Conservation (phyloP, 1,284 basidiomycete species). For the Agaricales sp. region DNA sequence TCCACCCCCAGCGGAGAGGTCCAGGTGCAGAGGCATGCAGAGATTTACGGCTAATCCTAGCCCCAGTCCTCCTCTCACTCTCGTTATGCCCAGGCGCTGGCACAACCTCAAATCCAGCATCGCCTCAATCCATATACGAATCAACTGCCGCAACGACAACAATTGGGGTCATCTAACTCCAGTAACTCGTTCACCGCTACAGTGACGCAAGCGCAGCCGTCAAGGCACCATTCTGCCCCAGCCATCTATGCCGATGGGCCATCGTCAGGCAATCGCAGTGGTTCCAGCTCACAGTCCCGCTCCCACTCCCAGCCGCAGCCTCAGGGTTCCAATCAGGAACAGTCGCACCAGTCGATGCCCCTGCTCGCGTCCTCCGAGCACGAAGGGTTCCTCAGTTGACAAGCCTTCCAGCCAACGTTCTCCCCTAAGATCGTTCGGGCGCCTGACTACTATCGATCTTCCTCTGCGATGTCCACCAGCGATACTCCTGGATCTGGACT, state of each 20-base stretch:
- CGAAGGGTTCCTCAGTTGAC: slow-evolving; percentile 33
- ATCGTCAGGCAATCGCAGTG: not conserved
- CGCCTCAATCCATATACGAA: not conserved
- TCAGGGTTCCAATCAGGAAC: slow-evolving; percentile 7
- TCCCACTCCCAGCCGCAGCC: slow-evolving; percentile 2
- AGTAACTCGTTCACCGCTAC: not conserved
- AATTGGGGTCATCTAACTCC: not conserved
- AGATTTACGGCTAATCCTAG: too few species aligned
- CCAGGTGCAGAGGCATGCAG: not conserved
- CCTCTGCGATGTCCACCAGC: slow-evolving; percentile 15
- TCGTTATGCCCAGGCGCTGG: too few species aligned
- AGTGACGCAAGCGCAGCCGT: not conserved
- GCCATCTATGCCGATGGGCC: not conserved
- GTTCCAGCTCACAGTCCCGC: not conserved
- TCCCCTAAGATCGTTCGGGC: slow-evolving; percentile 54
- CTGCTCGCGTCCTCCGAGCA: slow-evolving; percentile 14
- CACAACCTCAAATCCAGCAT: not conserved
- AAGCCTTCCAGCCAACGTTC: slow-evolving; percentile 53
- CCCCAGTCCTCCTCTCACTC: not conserved
- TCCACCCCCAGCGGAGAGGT: not conserved
- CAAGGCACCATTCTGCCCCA: not conserved
- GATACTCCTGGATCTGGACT: too few species aligned
- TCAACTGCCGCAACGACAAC: not conserved
- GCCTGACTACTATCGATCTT: slow-evolving; percentile 39
- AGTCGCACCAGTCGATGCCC: slow-evolving; percentile 6